Evolutionary conservation across 345 rosid genomes (phyloP), one percentile per base, ranked within the genome.

Genomic region (Boechera retrofracta): DNA sequence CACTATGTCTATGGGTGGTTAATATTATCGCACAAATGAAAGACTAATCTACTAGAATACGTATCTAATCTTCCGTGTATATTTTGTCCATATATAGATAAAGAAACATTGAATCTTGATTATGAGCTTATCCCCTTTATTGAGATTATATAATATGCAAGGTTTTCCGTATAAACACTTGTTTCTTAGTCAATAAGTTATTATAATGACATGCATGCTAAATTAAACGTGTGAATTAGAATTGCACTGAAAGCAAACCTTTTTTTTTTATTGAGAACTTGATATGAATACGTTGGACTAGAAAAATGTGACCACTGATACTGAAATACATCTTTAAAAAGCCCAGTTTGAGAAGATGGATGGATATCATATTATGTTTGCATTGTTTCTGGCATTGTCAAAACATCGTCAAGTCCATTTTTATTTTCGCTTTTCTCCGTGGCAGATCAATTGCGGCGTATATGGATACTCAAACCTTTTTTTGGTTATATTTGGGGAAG

Each of bases 151-250:
- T 36, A 24, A 51, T 36, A n/a, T 57, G 71, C 35, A 56, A 44
- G 71, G 35, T 35, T 36, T 57, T 28, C 56, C 59, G 60, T 66
- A 21, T 24, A 12, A 21, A 62, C 2, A 42, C 24, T 49, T 61
- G 61, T 41, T 41, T 51, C 29, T 68, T 69, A 42, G 52, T 59
- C 61, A 54, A 45, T 41, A 32, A 39, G 24, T 31, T 60, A 26
- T 41, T 41, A 39, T 24, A 67, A 51, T n/a, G 45, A 52, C 74
- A 60, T 75, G 45, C 29, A 29, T 36, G 57, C 5, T 10, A 26
- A 60, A 47, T 13, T 67, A 67, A 49, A 67, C 73, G 62, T 75
- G 79, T 58, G 68, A 38, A 67, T 44, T 32, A 57, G 32, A 29
- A 26, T 63, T 42, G 26, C 47, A 18, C 28, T 35, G 26, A 44